Evolutionary conservation across 306 rosid genomes (phyloP), one percentile per base, ranked within the genome.

Genomic region (Clitoria ternatea): DNA sequence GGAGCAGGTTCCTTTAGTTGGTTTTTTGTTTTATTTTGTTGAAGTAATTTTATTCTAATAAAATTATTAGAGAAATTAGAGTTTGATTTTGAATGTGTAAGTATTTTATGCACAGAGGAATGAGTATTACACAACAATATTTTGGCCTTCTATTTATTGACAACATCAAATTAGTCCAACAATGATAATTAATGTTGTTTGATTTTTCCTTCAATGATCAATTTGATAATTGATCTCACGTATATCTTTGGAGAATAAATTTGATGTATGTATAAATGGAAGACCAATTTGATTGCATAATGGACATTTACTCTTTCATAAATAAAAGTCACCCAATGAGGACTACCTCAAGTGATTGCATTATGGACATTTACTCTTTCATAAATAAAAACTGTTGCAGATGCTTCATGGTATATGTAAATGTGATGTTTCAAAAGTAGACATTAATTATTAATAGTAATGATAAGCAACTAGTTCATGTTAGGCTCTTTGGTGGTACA

Each of bases 1-100:
- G 97, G 98, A 85, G 98, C 98, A 86, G 98, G 98, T 92, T 77
- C 71, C 77, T 79, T 57, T 5, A 17, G 4, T 68, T 62, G 59
- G 3, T 61, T 42, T 14, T 10, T 14, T 30, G 72, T 48, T 27
- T 48, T 4, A 7, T 33, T 45, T 70, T 24, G 5, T 23, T 44
- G 66, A 64, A 61, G 66, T 48, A 40, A 43, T 23, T 20, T 69
- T 13, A 20, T 69, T 1, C 36, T 2, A n/a, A 54, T n/a, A 13
- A 12, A 4, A 20, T 13, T 20, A 23, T 76, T 4, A 49, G 54
- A 57, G 11, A 20, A 37, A 20, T 40, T 48, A 29, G 61, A 12
- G 24, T 20, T n/a, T n/a, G n/a, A n/a, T n/a, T 18, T 55, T 59
- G 17, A 14, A 15, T n/a, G 30, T 14, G 1, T 32, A n/a, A 18